These are phyloP conservation scores for Colletotrichum kahawae DNA, from an alignment of 2,329 filamentous ascomycete species.

Conservation along the genomic window DNA sequence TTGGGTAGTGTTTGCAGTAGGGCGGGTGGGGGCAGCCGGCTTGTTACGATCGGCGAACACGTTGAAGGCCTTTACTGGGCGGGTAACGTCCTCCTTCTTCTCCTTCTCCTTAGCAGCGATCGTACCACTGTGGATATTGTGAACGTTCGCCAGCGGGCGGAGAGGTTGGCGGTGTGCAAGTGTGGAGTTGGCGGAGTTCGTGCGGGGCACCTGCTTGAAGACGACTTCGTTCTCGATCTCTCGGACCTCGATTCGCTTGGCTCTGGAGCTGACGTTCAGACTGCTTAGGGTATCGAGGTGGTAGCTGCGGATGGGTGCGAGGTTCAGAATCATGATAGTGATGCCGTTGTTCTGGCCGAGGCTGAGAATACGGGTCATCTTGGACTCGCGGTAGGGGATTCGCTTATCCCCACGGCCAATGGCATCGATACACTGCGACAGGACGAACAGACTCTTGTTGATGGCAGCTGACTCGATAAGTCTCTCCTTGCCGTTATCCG, in stretches of 20 bases:
- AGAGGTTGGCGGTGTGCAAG: slow-evolving; percentile 73
- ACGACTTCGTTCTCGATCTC: slow-evolving; percentile 96
- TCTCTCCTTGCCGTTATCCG: slow-evolving; percentile 90
- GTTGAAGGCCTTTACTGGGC: slow-evolving; percentile 82
- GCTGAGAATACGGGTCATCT: slow-evolving; percentile 95
- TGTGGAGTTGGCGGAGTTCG: slow-evolving; percentile 43
- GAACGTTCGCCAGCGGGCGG: slow-evolving; percentile 74
- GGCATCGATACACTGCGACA: slow-evolving; percentile 94
- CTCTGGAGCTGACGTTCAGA: slow-evolving; percentile 91
- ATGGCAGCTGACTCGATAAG: slow-evolving; percentile 96
- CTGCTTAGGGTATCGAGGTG: slow-evolving; percentile 94
- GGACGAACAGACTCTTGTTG: slow-evolving; percentile 95
- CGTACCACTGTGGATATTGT: slow-evolving; percentile 72
- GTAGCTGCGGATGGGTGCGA: slow-evolving; percentile 89
- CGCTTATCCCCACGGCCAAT: slow-evolving; percentile 78
- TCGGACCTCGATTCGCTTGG: slow-evolving; percentile 93
- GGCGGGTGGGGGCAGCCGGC: slow-evolving; percentile 38
- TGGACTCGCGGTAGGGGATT: slow-evolving; percentile 92
- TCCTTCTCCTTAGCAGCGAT: slow-evolving; percentile 52
- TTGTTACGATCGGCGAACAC: slow-evolving; percentile 82
- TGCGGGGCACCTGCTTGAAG: slow-evolving; percentile 75
- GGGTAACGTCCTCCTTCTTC: slow-evolving; percentile 58
- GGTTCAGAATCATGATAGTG: slow-evolving; percentile 95
- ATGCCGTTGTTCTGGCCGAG: slow-evolving; percentile 94
- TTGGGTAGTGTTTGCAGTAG: slow-evolving; percentile 38